Evolutionary conservation across 2,329 filamentous ascomycete genomes (phyloP).

Genomic region (Colletotrichum sp.): DNA sequence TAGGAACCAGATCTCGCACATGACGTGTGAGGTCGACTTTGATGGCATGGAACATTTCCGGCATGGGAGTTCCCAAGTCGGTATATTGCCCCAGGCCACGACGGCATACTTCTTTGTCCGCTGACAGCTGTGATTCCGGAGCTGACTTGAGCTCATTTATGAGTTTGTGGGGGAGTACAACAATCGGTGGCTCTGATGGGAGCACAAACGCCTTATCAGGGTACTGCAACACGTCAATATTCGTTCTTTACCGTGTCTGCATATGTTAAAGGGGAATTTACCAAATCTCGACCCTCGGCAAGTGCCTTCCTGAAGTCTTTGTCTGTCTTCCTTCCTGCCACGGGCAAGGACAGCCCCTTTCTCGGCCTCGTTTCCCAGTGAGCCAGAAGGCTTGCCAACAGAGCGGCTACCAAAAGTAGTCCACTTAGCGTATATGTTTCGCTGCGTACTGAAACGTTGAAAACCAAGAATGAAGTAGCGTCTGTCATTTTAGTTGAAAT

Average conservation of each 20-base stretch:
- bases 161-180: background rate
- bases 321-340: background rate
- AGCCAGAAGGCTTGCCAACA: background rate
- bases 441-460: background rate
- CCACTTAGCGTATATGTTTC: background rate
- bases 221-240: background rate
- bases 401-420: background rate
- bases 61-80: background rate
- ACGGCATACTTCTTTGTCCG: background rate
- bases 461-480: background rate
- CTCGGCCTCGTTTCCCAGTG: background rate
- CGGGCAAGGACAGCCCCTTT: background rate
- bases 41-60: background rate
- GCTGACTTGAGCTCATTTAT: background rate
- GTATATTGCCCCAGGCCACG: conserved; percentile 1
- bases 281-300: background rate
- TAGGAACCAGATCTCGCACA: background rate
- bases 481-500: background rate
- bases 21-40: background rate
- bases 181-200: background rate
- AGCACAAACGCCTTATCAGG: background rate
- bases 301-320: background rate
- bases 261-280: background rate
- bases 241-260: background rate
- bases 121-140: background rate